phyloP scores from a whole-genome alignment of 129 eudicot species.

The Centella asiatica region DNA sequence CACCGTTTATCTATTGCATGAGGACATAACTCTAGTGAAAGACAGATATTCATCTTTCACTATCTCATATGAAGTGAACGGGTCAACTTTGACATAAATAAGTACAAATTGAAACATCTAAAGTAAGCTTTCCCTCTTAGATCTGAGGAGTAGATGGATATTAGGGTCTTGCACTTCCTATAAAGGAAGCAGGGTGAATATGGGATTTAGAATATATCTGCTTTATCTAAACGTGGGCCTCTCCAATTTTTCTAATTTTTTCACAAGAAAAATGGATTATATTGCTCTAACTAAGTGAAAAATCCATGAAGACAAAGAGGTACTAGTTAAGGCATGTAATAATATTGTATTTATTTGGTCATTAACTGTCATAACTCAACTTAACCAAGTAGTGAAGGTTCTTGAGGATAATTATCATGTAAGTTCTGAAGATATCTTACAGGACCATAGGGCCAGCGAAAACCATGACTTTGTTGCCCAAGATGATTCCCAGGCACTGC shows the following conservation, averaged over 20 bases:
- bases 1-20: background rate
- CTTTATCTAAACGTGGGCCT: background rate
- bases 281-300: background rate
- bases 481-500: constrained; percentile 98
- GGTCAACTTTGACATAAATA: background rate
- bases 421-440: constrained; percentile 36
- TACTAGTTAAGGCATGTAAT: background rate
- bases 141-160: background rate
- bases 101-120: background rate
- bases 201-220: background rate
- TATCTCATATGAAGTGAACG: background rate
- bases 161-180: background rate
- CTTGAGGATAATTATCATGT: background rate
- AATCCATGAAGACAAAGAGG: background rate
- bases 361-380: background rate
- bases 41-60: background rate
- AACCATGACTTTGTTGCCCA: constrained; percentile 99
- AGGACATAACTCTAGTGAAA: background rate
- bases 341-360: background rate
- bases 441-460: constrained; percentile 99
- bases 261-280: background rate
- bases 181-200: background rate
- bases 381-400: background rate
- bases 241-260: background rate
- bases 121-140: background rate